Evolutionary conservation across 1,284 basidiomycete species (phyloP).

Genomic region (Sanghuangporus baumii): DNA sequence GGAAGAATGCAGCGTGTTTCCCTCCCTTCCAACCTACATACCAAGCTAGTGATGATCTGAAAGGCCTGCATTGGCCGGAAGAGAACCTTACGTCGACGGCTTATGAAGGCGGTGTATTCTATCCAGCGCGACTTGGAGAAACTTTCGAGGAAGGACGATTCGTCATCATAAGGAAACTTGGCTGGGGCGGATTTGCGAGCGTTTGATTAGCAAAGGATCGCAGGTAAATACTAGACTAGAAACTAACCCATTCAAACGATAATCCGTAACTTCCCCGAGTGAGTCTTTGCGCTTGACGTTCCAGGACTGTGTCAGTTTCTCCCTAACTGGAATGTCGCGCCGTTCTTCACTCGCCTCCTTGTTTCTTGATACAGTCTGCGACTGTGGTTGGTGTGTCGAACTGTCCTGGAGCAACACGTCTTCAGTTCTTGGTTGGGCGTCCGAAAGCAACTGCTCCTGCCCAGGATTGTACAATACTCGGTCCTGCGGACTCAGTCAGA

Average conservation of each 20-base stretch:
- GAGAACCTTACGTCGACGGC: neutral
- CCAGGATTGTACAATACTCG: slow-evolving; percentile 25
- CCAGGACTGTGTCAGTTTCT: no score
- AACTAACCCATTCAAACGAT: no score
- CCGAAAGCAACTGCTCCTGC: slow-evolving; percentile 24
- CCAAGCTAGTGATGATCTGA: neutral
- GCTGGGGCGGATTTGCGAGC: slow-evolving; percentile 1
- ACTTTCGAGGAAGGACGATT: neutral
- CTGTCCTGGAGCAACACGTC: slow-evolving; percentile 27
- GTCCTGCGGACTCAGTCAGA: slow-evolving; percentile 26
- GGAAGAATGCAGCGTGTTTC: neutral
- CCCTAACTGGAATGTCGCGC: slow-evolving; percentile 13
- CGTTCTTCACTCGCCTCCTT: slow-evolving; percentile 24
- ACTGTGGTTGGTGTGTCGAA: slow-evolving; percentile 27
- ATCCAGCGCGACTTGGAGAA: slow-evolving; percentile 1
- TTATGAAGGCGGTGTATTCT: neutral
- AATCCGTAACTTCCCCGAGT: no score
- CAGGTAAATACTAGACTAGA: neutral
- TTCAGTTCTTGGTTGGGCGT: slow-evolving; percentile 24
- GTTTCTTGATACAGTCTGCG: slow-evolving; percentile 29
- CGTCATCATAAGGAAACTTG: slow-evolving; percentile 1
- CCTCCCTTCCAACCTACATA: neutral
- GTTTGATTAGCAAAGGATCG: slow-evolving; percentile 4
- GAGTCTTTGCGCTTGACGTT: no score
- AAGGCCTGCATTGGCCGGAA: neutral